phyloP scores from a whole-genome alignment of 805 yeast species.

The Scheffersomyces ergatensis region DNA sequence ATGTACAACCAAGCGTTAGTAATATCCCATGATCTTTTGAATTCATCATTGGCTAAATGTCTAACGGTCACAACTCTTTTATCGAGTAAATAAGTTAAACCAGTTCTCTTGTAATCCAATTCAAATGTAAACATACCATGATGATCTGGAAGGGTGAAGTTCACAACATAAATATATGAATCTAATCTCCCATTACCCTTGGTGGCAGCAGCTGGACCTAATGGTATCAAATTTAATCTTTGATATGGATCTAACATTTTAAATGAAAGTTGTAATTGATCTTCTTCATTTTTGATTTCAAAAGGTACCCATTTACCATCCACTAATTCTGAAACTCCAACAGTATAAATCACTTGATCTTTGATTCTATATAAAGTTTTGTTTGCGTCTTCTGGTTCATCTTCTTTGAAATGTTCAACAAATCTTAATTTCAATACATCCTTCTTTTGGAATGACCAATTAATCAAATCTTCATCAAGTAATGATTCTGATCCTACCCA shows the following conservation, averaged over 20 bases:
- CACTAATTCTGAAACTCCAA: slow-evolving; percentile 45
- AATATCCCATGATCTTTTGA: slow-evolving; percentile 88
- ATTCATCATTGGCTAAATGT: slow-evolving; percentile 95
- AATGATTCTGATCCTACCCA: slow-evolving; percentile 78
- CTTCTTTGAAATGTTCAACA: slow-evolving; percentile 54
- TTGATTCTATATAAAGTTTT: slow-evolving; percentile 63
- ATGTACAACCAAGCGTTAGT: slow-evolving; percentile 92
- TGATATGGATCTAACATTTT: slow-evolving; percentile 94
- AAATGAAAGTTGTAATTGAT: slow-evolving; percentile 78
- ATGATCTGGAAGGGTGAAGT: slow-evolving; percentile 84
- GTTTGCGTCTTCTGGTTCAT: slow-evolving; percentile 39
- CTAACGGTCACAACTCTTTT: slow-evolving; percentile 76
- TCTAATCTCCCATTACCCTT: slow-evolving; percentile 42
- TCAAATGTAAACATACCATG: slow-evolving; percentile 93
- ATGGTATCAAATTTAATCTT: slow-evolving; percentile 59
- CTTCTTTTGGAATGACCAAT: slow-evolving; percentile 75
- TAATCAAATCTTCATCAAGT: slow-evolving; percentile 31
- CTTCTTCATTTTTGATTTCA: slow-evolving; percentile 29
- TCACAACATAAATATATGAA: slow-evolving; percentile 44
- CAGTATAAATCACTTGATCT: slow-evolving; percentile 60
- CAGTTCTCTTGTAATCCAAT: slow-evolving; percentile 75
- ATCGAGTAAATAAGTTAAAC: slow-evolving; percentile 65
- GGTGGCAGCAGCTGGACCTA: slow-evolving; percentile 33
- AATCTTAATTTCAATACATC: slow-evolving; percentile 57
- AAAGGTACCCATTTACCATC: slow-evolving; percentile 70